These are phyloP conservation scores for Cercospora sojina DNA, from an alignment of 2,329 filamentous ascomycete species.

Conservation along the genomic window DNA sequence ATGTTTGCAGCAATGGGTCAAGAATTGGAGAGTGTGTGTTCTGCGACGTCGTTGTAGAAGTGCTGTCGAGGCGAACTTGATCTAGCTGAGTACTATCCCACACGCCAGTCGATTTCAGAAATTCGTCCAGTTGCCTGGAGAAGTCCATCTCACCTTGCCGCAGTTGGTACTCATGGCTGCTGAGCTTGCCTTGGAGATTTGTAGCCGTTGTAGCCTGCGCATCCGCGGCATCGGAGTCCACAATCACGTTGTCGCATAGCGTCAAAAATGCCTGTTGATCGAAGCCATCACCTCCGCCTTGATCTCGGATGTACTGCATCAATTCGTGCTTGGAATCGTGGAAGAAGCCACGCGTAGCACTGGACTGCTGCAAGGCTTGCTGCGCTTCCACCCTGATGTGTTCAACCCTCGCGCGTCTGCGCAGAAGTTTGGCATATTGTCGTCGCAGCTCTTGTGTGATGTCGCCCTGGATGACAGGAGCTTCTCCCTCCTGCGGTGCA, in stretches of 20 bases:
- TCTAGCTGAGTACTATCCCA: not conserved
- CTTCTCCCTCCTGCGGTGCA: not conserved
- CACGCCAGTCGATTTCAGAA: not conserved
- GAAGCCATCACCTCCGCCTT: not conserved
- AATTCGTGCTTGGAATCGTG: slow-evolving; percentile 1
- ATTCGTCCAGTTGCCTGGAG: not conserved
- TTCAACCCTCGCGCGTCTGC: not conserved
- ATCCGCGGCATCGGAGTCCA: not conserved
- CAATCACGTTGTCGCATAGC: not conserved
- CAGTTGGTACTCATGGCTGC: not conserved
- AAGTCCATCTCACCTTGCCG: not conserved
- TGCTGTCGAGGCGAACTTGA: not conserved
- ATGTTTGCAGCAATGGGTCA: slow-evolving; percentile 3
- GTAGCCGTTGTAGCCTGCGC: not conserved
- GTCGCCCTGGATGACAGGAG: not conserved
- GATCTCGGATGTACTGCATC: not conserved
- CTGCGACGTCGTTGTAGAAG: not conserved
- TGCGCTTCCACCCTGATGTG: not conserved
- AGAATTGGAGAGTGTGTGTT: not conserved
- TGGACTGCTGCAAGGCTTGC: not conserved
- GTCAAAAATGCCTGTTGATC: not conserved
- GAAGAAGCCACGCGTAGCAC: not conserved
- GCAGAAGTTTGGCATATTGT: not conserved
- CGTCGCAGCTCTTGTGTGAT: not conserved
- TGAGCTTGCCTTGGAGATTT: not conserved